Evolutionary conservation across 1,284 basidiomycete species (phyloP), one percentile per base, ranked within the genome.

Genomic region (Boletus sp.): DNA sequence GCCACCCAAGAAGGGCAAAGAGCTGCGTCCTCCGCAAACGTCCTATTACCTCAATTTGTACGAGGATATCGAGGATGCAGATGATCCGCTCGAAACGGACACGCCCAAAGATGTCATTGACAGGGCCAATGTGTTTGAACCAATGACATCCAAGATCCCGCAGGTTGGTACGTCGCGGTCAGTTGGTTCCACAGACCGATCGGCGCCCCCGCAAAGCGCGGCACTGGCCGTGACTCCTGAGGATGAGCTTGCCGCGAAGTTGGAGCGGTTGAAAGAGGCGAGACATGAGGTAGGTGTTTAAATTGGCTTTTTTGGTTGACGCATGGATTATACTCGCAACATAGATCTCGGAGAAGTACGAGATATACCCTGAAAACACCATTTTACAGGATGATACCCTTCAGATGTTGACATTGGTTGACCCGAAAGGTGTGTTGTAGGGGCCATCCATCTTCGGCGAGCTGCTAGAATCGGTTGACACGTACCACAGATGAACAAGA

Each of bases 41-140:
- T 2, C 25, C 1, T 8, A 9, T 4, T 60, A 45, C n/a, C 25
- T 22, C 8, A 38, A 44, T 12, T 33, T 68, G 9, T 68, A 67
- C 49, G 56, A 68, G 22, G 64, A 67, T 19, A 61, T 68, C 29
- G 59, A 69, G 12, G 60, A 65, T n/a, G 32, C 56, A 1, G 65
- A 61, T 19, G 50, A 55, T 3, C 50, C 53, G 4, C 56, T 50
- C 9, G 66, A 61, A 32, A 35, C 44, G 4, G 60, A 64, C 8
- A 40, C 32, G 8, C 23, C 51, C 32, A 50, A n/a, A 19, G 56
- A 64, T 2, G 43, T 33, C 14, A 41, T 45, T 3, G 61, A 61
- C 13, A 23, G 16, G 20, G 19, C 25, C 0, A 43, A 48, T 1
- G 5, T 37, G 17, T 12, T 16, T 14, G 41, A 51, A 29, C 34